phyloP scores from a whole-genome alignment of 1,284 basidiomycete genomes.

The Coniferiporia sulphurascens region DNA sequence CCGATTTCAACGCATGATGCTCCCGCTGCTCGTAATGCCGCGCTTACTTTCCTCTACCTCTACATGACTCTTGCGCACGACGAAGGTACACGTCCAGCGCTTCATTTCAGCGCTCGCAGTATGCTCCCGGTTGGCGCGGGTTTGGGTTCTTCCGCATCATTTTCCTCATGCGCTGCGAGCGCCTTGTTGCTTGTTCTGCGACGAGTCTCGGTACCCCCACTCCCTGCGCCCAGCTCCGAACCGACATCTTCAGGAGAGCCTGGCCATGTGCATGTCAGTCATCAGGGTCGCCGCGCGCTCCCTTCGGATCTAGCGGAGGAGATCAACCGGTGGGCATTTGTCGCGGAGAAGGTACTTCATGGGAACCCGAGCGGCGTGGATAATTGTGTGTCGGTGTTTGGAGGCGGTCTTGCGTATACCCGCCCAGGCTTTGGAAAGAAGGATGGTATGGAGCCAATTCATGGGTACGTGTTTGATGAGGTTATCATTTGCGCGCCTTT shows the following conservation, averaged over 20 bases:
- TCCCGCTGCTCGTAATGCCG: constrained; percentile 59
- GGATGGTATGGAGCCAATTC: constrained; percentile 79
- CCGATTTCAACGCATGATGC: constrained; percentile 37
- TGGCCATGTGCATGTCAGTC: constrained; percentile 56
- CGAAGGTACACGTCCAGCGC: constrained; percentile 49
- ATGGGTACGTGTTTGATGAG: constrained; percentile 55
- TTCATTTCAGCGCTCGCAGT: constrained; percentile 82
- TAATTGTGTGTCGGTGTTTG: constrained; percentile 91
- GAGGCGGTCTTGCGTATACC: constrained; percentile 91
- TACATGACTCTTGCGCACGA: constrained; percentile 76
- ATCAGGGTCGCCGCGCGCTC: constrained; percentile 61
- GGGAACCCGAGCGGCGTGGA: constrained; percentile 98
- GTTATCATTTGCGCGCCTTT: too few species aligned
- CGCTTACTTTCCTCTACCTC: constrained; percentile 88
- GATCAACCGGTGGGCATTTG: constrained; percentile 92
- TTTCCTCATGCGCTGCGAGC: constrained; percentile 83
- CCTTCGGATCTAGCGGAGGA: constrained; percentile 59
- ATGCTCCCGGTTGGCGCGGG: constrained; percentile 99
- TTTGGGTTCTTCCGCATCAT: constrained; percentile 95
- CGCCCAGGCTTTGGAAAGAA: constrained; percentile 73
- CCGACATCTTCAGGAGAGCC: constrained; percentile 30
- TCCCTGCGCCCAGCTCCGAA: constrained; percentile 41
- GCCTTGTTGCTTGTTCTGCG: constrained; percentile 72
- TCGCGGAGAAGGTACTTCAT: constrained; percentile 94
- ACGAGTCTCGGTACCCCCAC: constrained; percentile 51